phyloP scores from a whole-genome alignment of 768 basidiomycete species.

The Antrodiella citrinella region DNA sequence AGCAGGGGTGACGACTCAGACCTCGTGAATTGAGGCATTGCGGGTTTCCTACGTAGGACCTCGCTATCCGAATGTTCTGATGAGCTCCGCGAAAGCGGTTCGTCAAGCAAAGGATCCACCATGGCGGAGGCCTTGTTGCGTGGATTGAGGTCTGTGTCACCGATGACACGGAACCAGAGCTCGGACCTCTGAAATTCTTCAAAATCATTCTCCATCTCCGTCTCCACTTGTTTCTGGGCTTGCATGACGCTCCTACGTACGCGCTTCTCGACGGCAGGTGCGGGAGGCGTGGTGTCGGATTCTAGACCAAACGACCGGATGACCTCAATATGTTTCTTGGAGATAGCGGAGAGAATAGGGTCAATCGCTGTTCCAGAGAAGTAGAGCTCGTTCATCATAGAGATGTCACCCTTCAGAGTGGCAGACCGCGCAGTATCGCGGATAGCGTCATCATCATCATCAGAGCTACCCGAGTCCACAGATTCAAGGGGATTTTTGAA shows the following conservation, averaged over 20 bases:
- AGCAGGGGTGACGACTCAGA: conserved; percentile 15
- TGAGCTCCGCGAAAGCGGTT: not conserved
- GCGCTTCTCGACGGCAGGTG: conserved; percentile 36
- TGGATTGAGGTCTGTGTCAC: conserved; percentile 44
- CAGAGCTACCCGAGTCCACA: conserved; percentile 48
- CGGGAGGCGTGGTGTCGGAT: conserved; percentile 21
- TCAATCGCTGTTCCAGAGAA: conserved; percentile 57
- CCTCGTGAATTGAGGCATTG: conserved; percentile 1
- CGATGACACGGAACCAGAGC: conserved; percentile 84
- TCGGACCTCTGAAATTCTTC: conserved; percentile 83
- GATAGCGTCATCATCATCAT: conserved; percentile 56
- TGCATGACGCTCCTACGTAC: conserved; percentile 76
- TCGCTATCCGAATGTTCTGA: not conserved
- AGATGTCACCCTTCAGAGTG: conserved; percentile 78
- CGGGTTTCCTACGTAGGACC: not conserved
- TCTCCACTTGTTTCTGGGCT: conserved; percentile 79
- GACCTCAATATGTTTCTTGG: conserved; percentile 57
- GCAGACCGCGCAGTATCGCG: conserved; percentile 46
- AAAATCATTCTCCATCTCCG: conserved; percentile 82
- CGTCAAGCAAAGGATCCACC: not conserved
- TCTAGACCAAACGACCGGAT: conserved; percentile 63
- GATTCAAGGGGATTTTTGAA: conserved; percentile 95
- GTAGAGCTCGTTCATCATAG: conserved; percentile 84
- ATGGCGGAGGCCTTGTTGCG: not conserved
- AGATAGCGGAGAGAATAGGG: conserved; percentile 53